Percentiles rank a stretch among this genome's conserved stretches.
These are phyloP conservation scores for Prunus kanzakura DNA, from an alignment of 306 rosid genomes.

Conservation along the genomic window DNA sequence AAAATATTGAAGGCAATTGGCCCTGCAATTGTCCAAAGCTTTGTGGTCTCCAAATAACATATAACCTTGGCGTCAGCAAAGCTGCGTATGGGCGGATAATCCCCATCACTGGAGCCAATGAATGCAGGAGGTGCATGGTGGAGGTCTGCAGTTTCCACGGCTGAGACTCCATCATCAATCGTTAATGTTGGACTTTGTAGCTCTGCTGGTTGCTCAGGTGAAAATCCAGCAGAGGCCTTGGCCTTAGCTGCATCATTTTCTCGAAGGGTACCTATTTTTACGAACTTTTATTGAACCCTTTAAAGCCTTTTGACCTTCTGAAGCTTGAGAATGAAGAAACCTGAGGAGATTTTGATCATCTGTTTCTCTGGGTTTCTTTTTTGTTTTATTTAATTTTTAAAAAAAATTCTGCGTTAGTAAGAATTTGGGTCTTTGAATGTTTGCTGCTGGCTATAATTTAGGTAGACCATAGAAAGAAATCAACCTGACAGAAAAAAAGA, in stretches of 20 bases:
- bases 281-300: slow-evolving; percentile 18
- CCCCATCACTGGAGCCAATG: slow-evolving; percentile 44
- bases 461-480: slow-evolving; percentile 41
- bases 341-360: slow-evolving; percentile 3
- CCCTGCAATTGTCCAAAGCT: slow-evolving; percentile 72
- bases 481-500: slow-evolving; percentile 10
- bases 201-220: slow-evolving; percentile 10
- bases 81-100: slow-evolving; percentile 25
- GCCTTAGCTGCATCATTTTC: slow-evolving; percentile 9
- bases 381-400: neutral
- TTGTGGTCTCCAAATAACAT: slow-evolving; percentile 33
- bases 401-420: neutral
- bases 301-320: neutral
- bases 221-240: slow-evolving; percentile 39
- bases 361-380: neutral
- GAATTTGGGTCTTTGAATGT: slow-evolving; percentile 1
- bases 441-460: slow-evolving; percentile 39
- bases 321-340: slow-evolving; percentile 7
- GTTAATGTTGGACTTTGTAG: neutral
- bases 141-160: slow-evolving; percentile 33
- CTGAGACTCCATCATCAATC: neutral
- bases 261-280: slow-evolving; percentile 37
- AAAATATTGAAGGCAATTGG: slow-evolving; percentile 76
- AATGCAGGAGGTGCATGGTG: slow-evolving; percentile 48
- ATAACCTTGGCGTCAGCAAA: slow-evolving; percentile 32